These are phyloP conservation scores for Fusarium brachygibbosum DNA, from an alignment of 2,329 filamentous ascomycete genomes.

Conservation along the genomic window DNA sequence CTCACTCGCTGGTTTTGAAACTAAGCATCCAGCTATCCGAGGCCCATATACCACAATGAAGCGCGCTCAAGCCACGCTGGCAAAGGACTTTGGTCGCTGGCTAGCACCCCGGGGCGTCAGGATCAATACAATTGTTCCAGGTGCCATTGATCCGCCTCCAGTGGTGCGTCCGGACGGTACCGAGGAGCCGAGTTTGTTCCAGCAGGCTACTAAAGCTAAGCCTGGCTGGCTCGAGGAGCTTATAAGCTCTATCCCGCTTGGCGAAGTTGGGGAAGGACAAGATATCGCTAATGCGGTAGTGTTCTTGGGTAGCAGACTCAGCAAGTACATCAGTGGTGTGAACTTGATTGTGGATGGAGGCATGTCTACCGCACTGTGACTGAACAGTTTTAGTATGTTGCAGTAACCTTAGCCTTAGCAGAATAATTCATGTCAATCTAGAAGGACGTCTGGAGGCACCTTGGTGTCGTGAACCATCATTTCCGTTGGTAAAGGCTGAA, in stretches of 20 bases:
- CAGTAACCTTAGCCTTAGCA: too few species aligned
- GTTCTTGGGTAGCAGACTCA: conserved; percentile 43
- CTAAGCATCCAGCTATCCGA: conserved; percentile 14
- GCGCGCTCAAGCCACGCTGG: conserved; percentile 41
- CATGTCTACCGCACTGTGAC: conserved; percentile 11
- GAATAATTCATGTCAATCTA: too few species aligned
- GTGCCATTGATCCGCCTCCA: conserved; percentile 38
- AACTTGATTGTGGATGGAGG: conserved; percentile 47
- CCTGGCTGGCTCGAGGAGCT: conserved; percentile 25
- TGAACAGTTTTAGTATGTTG: too few species aligned
- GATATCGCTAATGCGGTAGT: conserved; percentile 46
- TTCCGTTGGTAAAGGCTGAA: accelerated
- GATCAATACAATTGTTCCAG: conserved; percentile 44
- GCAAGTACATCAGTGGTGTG: conserved; percentile 38
- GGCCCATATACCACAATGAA: conserved; percentile 46
- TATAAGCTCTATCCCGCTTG: conserved; percentile 28
- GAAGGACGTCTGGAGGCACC: accelerated
- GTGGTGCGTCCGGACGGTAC: conserved; percentile 37
- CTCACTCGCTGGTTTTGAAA: conserved; percentile 46
- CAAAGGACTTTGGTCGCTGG: conserved; percentile 42
- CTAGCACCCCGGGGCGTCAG: conserved; percentile 43
- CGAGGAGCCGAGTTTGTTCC: conserved; percentile 40
- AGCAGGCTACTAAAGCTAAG: conserved; percentile 5
- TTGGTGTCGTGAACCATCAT: accelerated
- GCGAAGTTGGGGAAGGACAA: conserved; percentile 26